phyloP scores from a whole-genome alignment of 2,329 filamentous ascomycete genomes.

The Ophidiomyces ophidiicola region DNA sequence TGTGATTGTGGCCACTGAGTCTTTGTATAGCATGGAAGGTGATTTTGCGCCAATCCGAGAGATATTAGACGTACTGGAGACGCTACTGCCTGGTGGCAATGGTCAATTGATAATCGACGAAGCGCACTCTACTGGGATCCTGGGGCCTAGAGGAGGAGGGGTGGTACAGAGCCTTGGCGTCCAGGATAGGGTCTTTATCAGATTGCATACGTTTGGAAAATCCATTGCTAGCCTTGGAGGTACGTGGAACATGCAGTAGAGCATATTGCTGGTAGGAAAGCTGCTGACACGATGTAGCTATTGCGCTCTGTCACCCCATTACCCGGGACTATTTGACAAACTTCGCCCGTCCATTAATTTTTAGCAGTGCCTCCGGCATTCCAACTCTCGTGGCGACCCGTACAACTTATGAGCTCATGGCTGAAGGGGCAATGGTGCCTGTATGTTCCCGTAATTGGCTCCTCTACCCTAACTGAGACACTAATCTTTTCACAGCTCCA shows the following conservation, averaged over 20 bases:
- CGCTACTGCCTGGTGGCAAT: constrained; percentile 45
- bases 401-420: constrained; percentile 47
- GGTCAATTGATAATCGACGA: constrained; percentile 46
- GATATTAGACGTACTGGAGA: constrained; percentile 47
- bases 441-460: constrained; percentile 28
- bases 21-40: constrained; percentile 74
- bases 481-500: constrained; percentile 24
- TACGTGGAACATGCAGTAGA: constrained; percentile 29
- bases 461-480: constrained; percentile 1
- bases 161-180: constrained; percentile 41
- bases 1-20: constrained; percentile 58
- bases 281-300: constrained; percentile 32
- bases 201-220: constrained; percentile 44
- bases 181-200: constrained; percentile 39
- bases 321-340: constrained; percentile 58
- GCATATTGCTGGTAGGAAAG: constrained; percentile 10
- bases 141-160: constrained; percentile 39
- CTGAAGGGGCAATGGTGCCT: constrained; percentile 36
- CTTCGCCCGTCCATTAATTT: constrained; percentile 63
- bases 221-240: constrained; percentile 53
- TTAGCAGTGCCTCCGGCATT: constrained; percentile 57
- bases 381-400: constrained; percentile 49
- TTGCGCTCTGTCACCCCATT: constrained; percentile 49
- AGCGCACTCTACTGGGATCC: constrained; percentile 42
- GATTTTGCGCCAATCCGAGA: constrained; percentile 54